Evolutionary conservation across 805 yeast species (phyloP).

Genomic region (Candida namnaoensis): DNA sequence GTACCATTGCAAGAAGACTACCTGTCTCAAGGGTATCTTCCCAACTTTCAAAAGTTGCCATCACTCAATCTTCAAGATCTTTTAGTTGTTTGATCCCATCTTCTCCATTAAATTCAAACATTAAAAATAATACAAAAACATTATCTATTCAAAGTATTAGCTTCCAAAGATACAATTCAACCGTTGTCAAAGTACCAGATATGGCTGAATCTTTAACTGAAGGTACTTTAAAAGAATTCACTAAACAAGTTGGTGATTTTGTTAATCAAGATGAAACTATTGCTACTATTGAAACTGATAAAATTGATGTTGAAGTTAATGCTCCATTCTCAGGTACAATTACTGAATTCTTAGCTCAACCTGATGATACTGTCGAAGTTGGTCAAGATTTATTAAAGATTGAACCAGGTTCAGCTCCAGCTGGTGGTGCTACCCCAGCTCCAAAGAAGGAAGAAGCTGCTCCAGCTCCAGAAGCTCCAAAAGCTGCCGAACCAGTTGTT

Average conservation of each 20-base stretch:
- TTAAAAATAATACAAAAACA: too few relatives aligned
- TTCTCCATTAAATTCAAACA: background rate
- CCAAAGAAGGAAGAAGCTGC: conserved; percentile 19
- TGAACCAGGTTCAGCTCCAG: conserved; percentile 70
- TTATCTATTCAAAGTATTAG: background rate
- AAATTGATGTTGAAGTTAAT: conserved; percentile 94
- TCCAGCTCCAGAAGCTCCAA: conserved; percentile 22
- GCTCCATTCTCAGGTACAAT: conserved; percentile 90
- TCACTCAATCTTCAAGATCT: conserved; percentile 1
- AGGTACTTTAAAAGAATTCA: conserved; percentile 75
- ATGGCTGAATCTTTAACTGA: conserved; percentile 99
- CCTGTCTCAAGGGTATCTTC: conserved; percentile 2
- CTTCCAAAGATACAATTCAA: conserved; percentile 23
- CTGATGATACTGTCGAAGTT: conserved; percentile 91
- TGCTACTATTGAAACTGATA: conserved; percentile 97
- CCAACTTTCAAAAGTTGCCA: background rate
- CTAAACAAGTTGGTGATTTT: conserved; percentile 78
- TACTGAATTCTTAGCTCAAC: conserved; percentile 69
- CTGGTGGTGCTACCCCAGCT: conserved; percentile 37
- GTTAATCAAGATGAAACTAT: conserved; percentile 82
- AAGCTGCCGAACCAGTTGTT: conserved; percentile 16
- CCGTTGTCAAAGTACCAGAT: conserved; percentile 82
- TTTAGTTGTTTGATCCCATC: background rate
- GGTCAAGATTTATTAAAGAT: conserved; percentile 89
- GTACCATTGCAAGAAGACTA: conserved; percentile 6